phyloP scores from a whole-genome alignment of 768 basidiomycete genomes.

The Leccinum truebloodii region DNA sequence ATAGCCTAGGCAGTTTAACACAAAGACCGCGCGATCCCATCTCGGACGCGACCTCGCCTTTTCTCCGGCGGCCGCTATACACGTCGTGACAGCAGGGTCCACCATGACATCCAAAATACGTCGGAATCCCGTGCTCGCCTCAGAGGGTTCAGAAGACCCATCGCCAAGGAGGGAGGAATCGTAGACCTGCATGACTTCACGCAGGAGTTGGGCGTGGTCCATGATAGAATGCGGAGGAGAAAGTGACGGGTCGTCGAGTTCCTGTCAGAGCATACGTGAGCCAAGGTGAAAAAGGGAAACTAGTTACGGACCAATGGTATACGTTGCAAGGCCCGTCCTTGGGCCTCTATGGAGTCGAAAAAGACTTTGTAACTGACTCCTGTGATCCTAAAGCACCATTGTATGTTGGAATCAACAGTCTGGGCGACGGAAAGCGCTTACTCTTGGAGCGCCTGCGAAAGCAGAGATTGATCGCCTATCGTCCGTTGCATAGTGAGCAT shows the following conservation, averaged over 20 bases:
- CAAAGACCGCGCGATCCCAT: slow-evolving; percentile 85
- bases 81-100: slow-evolving; percentile 82
- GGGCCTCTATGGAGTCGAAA: slow-evolving; percentile 83
- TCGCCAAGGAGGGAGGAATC: slow-evolving; percentile 80
- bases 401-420: neutral
- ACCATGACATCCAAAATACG: slow-evolving; percentile 79
- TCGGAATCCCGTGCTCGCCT: slow-evolving; percentile 19
- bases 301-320: slow-evolving; percentile 50
- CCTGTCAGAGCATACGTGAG: slow-evolving; percentile 38
- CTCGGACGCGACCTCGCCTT: slow-evolving; percentile 52
- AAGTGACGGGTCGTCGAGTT: slow-evolving; percentile 66
- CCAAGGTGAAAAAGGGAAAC: neutral
- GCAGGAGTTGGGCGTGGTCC: slow-evolving; percentile 80
- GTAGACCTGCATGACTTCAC: slow-evolving; percentile 89
- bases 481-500: slow-evolving; percentile 90
- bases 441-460: slow-evolving; percentile 81
- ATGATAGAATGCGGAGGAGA: slow-evolving; percentile 77
- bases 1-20: slow-evolving; percentile 85
- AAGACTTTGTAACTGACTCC: slow-evolving; percentile 81
- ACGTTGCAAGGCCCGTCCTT: slow-evolving; percentile 65
- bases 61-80: slow-evolving; percentile 63
- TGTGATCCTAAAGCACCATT: slow-evolving; percentile 58
- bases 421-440: slow-evolving; percentile 35
- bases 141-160: slow-evolving; percentile 6
- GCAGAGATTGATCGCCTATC: slow-evolving; percentile 78